Percentiles rank a stretch among this genome's conserved stretches.
Evolutionary conservation across 2,329 filamentous ascomycete species (phyloP).

Genomic region (Penicillium sp.): DNA sequence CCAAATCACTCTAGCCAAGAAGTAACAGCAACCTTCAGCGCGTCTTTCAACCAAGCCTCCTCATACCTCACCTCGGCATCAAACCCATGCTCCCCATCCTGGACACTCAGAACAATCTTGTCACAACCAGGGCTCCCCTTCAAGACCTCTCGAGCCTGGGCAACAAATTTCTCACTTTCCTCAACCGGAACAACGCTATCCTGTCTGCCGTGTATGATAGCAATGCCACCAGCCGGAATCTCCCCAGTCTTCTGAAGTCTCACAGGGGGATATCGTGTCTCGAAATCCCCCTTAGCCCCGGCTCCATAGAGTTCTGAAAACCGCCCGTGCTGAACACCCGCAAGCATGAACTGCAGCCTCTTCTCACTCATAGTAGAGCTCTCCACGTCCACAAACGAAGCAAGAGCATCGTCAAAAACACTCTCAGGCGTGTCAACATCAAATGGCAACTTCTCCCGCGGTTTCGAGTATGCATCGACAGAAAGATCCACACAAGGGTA

Average conservation of each 20-base stretch:
- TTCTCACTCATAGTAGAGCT: slow-evolving; percentile 17
- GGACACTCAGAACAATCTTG: slow-evolving; percentile 27
- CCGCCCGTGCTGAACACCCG: slow-evolving; percentile 18
- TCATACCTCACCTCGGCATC: slow-evolving; percentile 26
- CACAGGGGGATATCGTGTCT: slow-evolving; percentile 30
- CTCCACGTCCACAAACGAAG: slow-evolving; percentile 7
- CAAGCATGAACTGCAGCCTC: slow-evolving; percentile 21
- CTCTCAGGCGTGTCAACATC: slow-evolving; percentile 10
- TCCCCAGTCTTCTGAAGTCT: slow-evolving; percentile 28
- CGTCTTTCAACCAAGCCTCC: slow-evolving; percentile 33
- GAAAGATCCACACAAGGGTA: slow-evolving; percentile 38
- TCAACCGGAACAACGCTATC: slow-evolving; percentile 35
- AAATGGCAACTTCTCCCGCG: slow-evolving; percentile 15
- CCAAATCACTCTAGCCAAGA: slow-evolving; percentile 27
- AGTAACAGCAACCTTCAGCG: slow-evolving; percentile 24
- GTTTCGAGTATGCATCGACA: slow-evolving; percentile 17
- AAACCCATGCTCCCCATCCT: slow-evolving; percentile 43
- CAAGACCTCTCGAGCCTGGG: slow-evolving; percentile 22
- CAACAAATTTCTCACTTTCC: slow-evolving; percentile 32
- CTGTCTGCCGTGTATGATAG: slow-evolving; percentile 37
- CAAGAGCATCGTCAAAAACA: slow-evolving; percentile 7
- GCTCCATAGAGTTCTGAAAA: slow-evolving; percentile 21
- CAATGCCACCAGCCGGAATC: slow-evolving; percentile 34
- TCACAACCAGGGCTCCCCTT: slow-evolving; percentile 24
- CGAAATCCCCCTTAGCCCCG: slow-evolving; percentile 14